Conservation (phyloP, 176 grass and related monocot genomes). For the Tillandsia leiboldiana region DNA sequence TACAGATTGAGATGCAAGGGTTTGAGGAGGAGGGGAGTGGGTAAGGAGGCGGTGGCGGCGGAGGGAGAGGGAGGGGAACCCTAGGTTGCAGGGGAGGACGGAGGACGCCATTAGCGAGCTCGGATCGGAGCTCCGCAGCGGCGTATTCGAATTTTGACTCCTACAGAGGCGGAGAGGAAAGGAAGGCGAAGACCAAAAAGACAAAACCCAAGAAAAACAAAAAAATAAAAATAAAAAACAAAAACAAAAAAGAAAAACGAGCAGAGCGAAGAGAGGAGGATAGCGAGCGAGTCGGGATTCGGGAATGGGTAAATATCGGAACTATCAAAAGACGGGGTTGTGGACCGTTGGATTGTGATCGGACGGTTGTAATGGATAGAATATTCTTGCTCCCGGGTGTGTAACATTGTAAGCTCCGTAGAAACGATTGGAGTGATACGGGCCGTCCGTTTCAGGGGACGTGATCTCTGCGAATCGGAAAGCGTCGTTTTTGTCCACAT, state of each 20-base stretch:
- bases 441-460: not conserved
- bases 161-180: not conserved
- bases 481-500: not conserved
- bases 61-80: constrained; percentile 18
- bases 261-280: not conserved
- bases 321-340: no score
- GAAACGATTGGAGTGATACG: not conserved
- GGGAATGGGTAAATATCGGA: no score
- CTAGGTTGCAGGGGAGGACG: constrained; percentile 29
- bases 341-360: no score
- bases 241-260: not conserved
- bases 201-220: not conserved
- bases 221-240: not conserved
- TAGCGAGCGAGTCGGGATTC: no score
- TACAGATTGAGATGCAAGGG: constrained; percentile 8
- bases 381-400: not conserved
- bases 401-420: not conserved
- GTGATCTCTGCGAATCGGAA: not conserved
- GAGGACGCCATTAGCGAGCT: constrained; percentile 44
- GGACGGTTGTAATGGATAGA: no score
- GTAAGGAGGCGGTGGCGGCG: constrained; percentile 13
- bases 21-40: constrained; percentile 3
- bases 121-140: not conserved
- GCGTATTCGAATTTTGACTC: not conserved
- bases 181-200: no score